Evolutionary conservation across 2,329 filamentous ascomycete species (phyloP), one percentile per base, ranked within the genome.

Genomic region (Phyllosticta citrichinensis): DNA sequence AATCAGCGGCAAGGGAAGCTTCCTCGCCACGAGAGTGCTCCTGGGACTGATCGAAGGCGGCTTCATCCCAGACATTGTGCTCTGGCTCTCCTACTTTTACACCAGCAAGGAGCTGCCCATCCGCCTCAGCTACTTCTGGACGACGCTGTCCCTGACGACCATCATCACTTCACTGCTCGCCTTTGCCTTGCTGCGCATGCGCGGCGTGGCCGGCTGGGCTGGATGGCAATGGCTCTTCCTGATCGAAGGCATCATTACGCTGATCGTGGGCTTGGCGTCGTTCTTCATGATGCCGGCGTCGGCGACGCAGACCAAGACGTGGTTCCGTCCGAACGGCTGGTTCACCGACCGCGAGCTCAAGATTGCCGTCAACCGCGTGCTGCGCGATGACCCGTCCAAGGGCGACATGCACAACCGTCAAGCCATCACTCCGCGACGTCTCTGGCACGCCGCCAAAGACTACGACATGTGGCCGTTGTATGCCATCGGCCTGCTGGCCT

Each of bases 281-380:
- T 83, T 77, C 65, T 76, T 80, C 11, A 74, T 83, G 22, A 83
- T 87, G 78, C 82, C 83, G 2, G 68, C 72, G 0, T 71, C 68
- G n/a, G 66, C 70, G 1, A 63, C 62, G 3, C 78, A 84, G 63
- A 85, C 83, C 0, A 76, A 75, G 52, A 80, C 76, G 54, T 83
- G 80, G 79, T 82, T 82, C 66, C 78, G 82, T 8, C 82, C 81
- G 11, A 79, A 81, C 58, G 84, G 84, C 0, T 87, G 83, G 81
- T 87, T 87, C 69, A 80, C 67, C 2, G 81, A 85, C 53, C 78
- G 77, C 2, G 84, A 86, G 62, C 83, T 87, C 66, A 75, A 76
- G 57, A 87, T 87, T 65, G 79, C 86, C 63, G 82, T 87, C 25
- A 87, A 86, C 65, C 75, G 83, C 0, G 74, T 83, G 10, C 73